Evolutionary conservation across 2,329 filamentous ascomycete species (phyloP), one percentile per base, ranked within the genome.

Genomic region (Aspergillus chevalieri): DNA sequence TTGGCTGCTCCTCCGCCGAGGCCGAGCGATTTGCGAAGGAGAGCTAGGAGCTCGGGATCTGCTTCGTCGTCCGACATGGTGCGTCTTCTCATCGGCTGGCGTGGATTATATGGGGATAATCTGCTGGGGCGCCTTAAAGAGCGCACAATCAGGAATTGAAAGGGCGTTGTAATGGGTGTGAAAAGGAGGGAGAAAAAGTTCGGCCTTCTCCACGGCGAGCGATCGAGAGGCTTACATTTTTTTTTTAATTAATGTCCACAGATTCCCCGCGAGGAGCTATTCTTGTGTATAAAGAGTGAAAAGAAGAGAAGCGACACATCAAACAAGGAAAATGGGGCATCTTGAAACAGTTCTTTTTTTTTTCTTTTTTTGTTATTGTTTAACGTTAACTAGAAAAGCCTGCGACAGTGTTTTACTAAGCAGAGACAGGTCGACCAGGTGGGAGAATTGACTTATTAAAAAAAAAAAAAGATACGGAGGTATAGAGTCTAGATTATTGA

Each of bases 51-150:
- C 71, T 96, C 91, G 38, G 81, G 85, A 65, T 96, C 92, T 44
- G 86, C 85, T 69, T 95, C 92, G 69, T 95, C 89, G 74, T 96
- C 90, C 43, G 89, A 94, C 87, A 94, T 94, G 59, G 44, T 74
- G 53, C 44, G 46, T 44, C 9, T 47, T 51, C 14, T 53, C 46
- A 47, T 51, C 57, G 15, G 9, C 17, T 22, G 10, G 34, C 3
- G 15, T 41, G 19, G 6, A 19, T 41, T 41, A 6, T 19, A 22
- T 22, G 38, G 4, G 9, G 17, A 19, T 8, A 1, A 41, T 22
- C 17, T 19, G 10, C 26, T 30, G 26, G 9, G 9, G 10, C 12
- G 17, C n/a, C 34, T n/a, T 38, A 4, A 19, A n/a, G n/a, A 41
- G 15, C 17, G 38, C 17, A 22, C 10, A 21, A 10, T 12, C 15